Conservation (phyloP, 768 basidiomycete genomes). For the Boletus reticuloceps region DNA sequence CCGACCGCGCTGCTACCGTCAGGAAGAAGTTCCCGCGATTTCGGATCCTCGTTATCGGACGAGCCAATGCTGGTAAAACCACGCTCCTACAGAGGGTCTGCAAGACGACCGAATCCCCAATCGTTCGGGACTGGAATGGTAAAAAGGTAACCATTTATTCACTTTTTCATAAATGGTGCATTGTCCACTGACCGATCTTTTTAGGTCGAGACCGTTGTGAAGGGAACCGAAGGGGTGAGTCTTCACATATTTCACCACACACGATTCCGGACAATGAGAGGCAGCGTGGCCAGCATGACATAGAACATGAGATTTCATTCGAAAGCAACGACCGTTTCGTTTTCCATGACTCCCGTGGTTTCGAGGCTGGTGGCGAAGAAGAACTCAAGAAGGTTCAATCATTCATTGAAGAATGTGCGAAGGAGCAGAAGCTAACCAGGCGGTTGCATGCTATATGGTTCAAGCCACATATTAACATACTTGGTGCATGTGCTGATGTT, state of each 20-base stretch:
- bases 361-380: slow-evolving; percentile 33
- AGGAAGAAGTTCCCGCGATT: slow-evolving; percentile 21
- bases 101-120: slow-evolving; percentile 33
- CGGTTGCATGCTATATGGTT: no score
- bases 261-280: no score
- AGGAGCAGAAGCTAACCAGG: neutral
- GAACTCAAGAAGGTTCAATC: neutral
- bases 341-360: slow-evolving; percentile 43
- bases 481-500: no score
- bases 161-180: no score
- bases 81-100: slow-evolving; percentile 39
- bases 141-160: slow-evolving; percentile 9
- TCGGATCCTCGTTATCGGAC: slow-evolving; percentile 39
- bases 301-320: slow-evolving; percentile 16
- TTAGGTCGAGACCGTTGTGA: slow-evolving; percentile 1
- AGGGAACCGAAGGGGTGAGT: neutral
- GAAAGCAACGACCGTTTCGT: slow-evolving; percentile 32
- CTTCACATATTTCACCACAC: neutral
- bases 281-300: slow-evolving; percentile 12
- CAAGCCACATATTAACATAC: no score
- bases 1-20: neutral
- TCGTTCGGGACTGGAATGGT: slow-evolving; percentile 23
- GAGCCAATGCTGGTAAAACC: slow-evolving; percentile 26
- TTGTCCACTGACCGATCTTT: neutral
- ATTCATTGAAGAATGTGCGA: slow-evolving; percentile 30